A percentile compares a stretch with the other conserved stretches of the same genome.
Conservation (phyloP, 768 basidiomycete genomes). For the Heimioporus sp. region DNA sequence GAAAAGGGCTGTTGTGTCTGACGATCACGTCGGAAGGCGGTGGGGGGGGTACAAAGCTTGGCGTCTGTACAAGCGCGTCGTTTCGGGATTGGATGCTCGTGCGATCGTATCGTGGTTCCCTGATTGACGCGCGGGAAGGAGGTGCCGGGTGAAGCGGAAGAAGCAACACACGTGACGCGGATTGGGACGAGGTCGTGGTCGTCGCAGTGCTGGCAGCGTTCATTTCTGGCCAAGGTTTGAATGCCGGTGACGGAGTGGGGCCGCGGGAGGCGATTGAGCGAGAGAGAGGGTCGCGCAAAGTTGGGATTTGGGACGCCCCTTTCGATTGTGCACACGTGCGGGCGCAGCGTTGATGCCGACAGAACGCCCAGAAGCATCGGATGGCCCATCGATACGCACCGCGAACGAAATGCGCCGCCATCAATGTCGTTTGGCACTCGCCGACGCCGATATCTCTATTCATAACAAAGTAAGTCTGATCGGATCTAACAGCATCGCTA, state of each 20-base stretch:
- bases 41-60: too few species aligned
- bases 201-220: too few species aligned
- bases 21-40: constrained; percentile 8
- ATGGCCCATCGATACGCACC: background rate
- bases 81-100: background rate
- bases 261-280: background rate
- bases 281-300: too few species aligned
- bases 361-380: background rate
- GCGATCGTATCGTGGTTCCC: background rate
- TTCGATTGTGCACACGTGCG: too few species aligned
- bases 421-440: background rate
- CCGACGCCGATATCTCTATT: background rate
- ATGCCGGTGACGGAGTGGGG: background rate
- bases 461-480: background rate
- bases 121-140: background rate
- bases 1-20: background rate
- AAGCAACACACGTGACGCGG: too few species aligned
- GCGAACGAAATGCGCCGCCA: background rate
- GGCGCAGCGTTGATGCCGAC: background rate
- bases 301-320: too few species aligned
- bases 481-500: background rate
- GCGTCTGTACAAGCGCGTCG: background rate
- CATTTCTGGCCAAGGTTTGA: background rate
- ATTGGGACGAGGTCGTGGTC: too few species aligned
- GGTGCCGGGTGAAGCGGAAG: background rate